Base-by-base conservation (phyloP, 192 early-diverging fungal genomes). In the Coemansia sp. region DNA sequence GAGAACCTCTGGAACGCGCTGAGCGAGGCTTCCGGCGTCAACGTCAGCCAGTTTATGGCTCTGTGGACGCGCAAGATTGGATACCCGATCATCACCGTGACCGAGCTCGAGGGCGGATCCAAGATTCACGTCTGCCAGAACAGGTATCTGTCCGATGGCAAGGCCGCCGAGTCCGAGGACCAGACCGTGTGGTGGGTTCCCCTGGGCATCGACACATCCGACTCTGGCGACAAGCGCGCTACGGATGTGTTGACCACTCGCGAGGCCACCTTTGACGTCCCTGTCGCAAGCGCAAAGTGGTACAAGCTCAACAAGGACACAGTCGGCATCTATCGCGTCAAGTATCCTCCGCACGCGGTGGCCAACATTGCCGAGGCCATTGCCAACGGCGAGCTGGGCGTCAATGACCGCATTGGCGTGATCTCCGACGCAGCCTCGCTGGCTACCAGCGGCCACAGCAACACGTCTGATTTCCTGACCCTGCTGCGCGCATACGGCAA, bases 61-160 rank as follows among this genome's bases (percentile, higher is more conserved):
- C 61, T 85, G 20, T 98, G 96, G 96, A 95, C 93, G 50, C 83
- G 82, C 55, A 85, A 90, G 62, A 83, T 89, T 36, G 96, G 96
- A 13, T 94, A 90, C 70, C 93, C 93, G 24, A 84, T 95, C 10
- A 67, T 98, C 20, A 85, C 83, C 58, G 87, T 98, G 34, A 69
- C 68, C 11, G 72, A 85, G 49, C 83, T 86, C 30, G 76, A 61
- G 13, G 59, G 53, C 39, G 68, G 61, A 35, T 47, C 51, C 27
- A 51, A 61, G 54, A 65, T 95, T 23, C 59, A 84, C 30, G 71
- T 98, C 46, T 80, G 75, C 30, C 96, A 98, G 71, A 86, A 83
- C 55, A 87, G 96, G 22, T 98, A 89, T 71, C 73, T 98, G 49
- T 88, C 90, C 36, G 51, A 56, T 18, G 95, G 95, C 52, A 88